Evolutionary conservation across 768 basidiomycete genomes (phyloP).

Genomic region (Royoungia palumana): DNA sequence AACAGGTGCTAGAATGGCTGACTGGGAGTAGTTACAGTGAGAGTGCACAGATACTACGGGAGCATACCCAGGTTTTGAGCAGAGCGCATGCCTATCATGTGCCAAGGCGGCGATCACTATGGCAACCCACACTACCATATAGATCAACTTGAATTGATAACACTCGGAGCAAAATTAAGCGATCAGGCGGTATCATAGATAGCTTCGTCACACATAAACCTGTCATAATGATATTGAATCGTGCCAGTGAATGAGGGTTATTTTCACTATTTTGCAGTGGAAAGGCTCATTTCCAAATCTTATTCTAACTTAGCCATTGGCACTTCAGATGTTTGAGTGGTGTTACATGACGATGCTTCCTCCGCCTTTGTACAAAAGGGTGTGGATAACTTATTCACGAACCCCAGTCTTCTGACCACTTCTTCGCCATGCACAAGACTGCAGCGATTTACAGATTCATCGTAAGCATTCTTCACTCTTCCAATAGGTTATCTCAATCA

Average conservation of each 20-base stretch:
- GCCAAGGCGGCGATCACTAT: slow-evolving; percentile 8
- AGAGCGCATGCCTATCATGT: not conserved
- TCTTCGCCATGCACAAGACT: too few relatives aligned
- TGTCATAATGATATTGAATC: too few relatives aligned
- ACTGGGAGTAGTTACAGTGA: not conserved
- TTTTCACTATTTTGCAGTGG: too few relatives aligned
- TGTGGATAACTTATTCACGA: not conserved
- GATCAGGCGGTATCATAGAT: too few relatives aligned
- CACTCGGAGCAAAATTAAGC: not conserved
- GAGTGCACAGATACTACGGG: not conserved
- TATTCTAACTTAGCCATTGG: too few relatives aligned
- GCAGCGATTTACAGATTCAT: not conserved
- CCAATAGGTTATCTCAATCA: not conserved
- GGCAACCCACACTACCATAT: not conserved
- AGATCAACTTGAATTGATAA: not conserved
- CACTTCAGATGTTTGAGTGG: too few relatives aligned
- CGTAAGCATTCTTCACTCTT: not conserved
- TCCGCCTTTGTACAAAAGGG: too few relatives aligned
- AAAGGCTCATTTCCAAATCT: too few relatives aligned
- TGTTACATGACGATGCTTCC: too few relatives aligned
- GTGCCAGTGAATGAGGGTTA: too few relatives aligned
- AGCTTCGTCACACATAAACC: too few relatives aligned
- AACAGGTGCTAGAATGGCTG: not conserved
- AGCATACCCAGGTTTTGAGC: not conserved
- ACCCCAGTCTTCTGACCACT: not conserved